A percentile compares a stretch with the other conserved stretches of the same genome.
Conservation (phyloP, 768 basidiomycete genomes). For the Favolaschia claudopus region DNA sequence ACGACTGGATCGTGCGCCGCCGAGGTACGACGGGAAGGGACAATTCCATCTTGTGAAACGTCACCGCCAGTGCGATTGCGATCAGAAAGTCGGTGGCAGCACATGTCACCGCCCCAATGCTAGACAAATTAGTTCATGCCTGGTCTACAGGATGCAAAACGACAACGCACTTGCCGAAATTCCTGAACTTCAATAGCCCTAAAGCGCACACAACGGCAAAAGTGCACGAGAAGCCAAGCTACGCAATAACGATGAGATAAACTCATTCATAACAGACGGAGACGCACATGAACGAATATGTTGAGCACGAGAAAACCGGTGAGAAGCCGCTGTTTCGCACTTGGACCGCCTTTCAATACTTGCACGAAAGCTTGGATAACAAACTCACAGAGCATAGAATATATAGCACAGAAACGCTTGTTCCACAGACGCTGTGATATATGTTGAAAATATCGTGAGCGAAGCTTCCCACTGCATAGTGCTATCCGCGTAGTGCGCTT, state of each 20-base stretch:
- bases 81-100: background rate
- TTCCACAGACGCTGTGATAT: constrained; percentile 11
- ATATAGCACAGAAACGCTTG: constrained; percentile 10
- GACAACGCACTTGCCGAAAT: no score
- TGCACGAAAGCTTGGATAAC: no score
- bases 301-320: constrained; percentile 3
- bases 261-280: background rate
- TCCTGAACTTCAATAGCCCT: background rate
- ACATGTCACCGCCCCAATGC: background rate
- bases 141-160: no score
- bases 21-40: background rate
- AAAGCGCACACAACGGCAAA: background rate
- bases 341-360: background rate
- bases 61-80: background rate
- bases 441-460: constrained; percentile 1
- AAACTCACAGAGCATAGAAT: constrained; percentile 6
- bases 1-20: background rate
- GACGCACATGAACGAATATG: constrained; percentile 10
- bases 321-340: background rate
- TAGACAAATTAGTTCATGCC: background rate
- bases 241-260: background rate
- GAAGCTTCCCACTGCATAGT: background rate
- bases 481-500: background rate
- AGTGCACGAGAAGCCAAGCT: constrained; percentile 1
- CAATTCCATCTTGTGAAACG: background rate